A percentile compares a stretch with the other conserved stretches of the same genome.
phyloP scores from a whole-genome alignment of 139 green algal species.

The Micractinium conductrix region DNA sequence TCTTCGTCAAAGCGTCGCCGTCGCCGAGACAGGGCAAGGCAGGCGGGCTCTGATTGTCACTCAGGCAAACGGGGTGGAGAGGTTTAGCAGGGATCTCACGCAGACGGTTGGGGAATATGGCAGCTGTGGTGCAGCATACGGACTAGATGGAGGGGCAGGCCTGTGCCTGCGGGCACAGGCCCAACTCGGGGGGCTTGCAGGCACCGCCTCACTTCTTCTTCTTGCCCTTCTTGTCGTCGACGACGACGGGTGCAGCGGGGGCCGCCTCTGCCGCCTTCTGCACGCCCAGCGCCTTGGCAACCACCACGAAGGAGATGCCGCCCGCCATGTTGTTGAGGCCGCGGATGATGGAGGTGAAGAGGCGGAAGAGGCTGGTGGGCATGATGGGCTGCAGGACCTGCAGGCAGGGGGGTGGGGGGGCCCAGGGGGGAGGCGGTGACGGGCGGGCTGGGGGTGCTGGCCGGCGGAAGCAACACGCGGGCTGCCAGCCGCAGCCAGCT shows the following conservation, averaged over 20 bases:
- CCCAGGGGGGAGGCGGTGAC: background rate
- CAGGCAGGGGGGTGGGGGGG: background rate
- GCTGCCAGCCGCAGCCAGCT: background rate
- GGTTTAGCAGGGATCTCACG: no score
- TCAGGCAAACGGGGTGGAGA: no score
- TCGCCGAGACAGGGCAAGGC: no score
- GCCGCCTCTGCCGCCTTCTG: slow-evolving; percentile 74
- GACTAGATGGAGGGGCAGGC: no score
- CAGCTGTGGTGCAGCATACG: no score
- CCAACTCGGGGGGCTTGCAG: no score
- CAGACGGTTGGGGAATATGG: no score
- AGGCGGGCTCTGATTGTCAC: no score
- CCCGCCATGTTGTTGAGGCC: slow-evolving; percentile 92
- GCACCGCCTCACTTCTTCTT: slow-evolving; percentile 19
- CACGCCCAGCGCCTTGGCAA: slow-evolving; percentile 87
- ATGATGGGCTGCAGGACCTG: slow-evolving; percentile 78
- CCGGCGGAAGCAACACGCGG: background rate
- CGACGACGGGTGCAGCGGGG: background rate
- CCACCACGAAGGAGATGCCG: slow-evolving; percentile 90
- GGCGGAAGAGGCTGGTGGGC: slow-evolving; percentile 75
- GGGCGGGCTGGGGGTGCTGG: background rate
- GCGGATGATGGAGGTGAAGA: slow-evolving; percentile 80
- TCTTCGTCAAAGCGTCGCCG: no score
- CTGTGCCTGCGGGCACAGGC: no score
- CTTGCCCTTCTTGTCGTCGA: slow-evolving; percentile 12